Evolutionary conservation across 495 filamentous ascomycete species (phyloP).

Genomic region (Sordaria brevicollis): DNA sequence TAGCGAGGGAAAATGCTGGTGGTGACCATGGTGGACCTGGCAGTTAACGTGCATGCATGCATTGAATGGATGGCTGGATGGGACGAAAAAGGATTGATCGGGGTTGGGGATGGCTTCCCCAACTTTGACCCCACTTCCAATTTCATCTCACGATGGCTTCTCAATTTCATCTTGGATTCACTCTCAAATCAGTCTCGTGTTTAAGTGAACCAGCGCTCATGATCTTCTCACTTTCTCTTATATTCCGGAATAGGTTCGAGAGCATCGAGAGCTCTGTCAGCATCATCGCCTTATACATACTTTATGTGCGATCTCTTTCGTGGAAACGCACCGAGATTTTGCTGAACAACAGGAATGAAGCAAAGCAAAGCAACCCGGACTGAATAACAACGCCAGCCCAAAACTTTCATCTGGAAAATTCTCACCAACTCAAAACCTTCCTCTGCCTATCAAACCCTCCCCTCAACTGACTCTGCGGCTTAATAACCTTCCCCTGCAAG

Average conservation of each 20-base stretch:
- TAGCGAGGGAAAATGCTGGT: background rate
- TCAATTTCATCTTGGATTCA: background rate
- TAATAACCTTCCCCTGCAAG: constrained; percentile 86
- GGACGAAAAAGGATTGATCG: background rate
- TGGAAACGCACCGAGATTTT: background rate
- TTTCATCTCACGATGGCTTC: background rate
- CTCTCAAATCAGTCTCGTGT: background rate
- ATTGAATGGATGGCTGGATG: background rate
- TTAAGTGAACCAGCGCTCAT: background rate
- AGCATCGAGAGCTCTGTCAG: background rate
- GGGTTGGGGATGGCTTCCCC: background rate
- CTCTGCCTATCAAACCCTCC: constrained; percentile 82
- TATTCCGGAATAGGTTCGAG: background rate
- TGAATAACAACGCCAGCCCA: background rate
- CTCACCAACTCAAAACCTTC: constrained; percentile 80
- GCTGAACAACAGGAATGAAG: background rate
- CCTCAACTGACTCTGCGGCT: constrained; percentile 70
- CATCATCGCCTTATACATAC: background rate
- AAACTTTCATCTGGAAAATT: background rate
- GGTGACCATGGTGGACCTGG: too few species aligned
- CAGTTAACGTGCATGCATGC: background rate
- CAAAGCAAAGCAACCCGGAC: background rate
- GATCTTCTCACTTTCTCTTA: background rate
- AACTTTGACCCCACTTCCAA: background rate
- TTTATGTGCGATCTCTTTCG: background rate